These are phyloP conservation scores for Eucalyptus erythrocorys DNA, from an alignment of 345 rosid species.

Conservation along the genomic window DNA sequence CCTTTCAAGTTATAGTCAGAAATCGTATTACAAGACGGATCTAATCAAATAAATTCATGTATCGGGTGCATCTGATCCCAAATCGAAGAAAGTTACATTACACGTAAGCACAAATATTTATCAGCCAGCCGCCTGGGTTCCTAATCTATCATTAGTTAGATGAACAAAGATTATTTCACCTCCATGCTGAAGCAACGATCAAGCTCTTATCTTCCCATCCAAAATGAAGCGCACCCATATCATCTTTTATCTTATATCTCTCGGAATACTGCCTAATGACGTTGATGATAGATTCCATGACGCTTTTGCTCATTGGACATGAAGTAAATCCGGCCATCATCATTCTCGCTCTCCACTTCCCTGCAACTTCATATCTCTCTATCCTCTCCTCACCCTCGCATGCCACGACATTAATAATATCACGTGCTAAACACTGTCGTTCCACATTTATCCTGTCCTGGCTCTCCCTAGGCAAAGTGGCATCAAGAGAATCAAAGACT, in stretches of 20 bases:
- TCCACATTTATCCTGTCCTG: constrained; percentile 96
- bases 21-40: neutral
- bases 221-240: constrained; percentile 58
- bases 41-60: neutral
- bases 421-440: constrained; percentile 89
- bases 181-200: constrained; percentile 91
- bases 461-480: constrained; percentile 80
- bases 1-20: neutral
- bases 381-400: constrained; percentile 97
- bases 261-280: constrained; percentile 48
- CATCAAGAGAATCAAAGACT: constrained; percentile 88
- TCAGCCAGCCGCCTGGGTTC: neutral
- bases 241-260: constrained; percentile 53
- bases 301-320: constrained; percentile 44
- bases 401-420: constrained; percentile 85
- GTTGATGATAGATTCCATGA: constrained; percentile 31
- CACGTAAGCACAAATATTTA: neutral
- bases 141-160: neutral
- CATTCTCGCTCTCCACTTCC: constrained; percentile 97
- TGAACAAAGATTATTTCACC: neutral
- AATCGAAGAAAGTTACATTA: neutral
- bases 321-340: constrained; percentile 80
- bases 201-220: constrained; percentile 89
- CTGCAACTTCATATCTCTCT: constrained; percentile 82
- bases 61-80: neutral